Evolutionary conservation across 352 stramenopile species (phyloP).

Genomic region (Phytopythium chamaehyphon): DNA sequence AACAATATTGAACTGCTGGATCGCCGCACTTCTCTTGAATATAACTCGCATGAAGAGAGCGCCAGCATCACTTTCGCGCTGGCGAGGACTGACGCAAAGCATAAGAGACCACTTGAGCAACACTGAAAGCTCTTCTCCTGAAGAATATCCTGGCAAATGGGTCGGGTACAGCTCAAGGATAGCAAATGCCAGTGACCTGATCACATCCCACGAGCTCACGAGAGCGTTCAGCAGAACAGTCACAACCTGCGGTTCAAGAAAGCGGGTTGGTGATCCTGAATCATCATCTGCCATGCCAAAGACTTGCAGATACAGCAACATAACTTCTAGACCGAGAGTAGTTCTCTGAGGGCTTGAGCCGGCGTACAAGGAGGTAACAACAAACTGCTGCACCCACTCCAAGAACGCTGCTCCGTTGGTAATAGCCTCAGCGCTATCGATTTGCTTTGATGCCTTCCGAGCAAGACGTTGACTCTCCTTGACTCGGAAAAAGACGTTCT

Average conservation of each 20-base stretch:
- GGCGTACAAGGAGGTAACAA: constrained; percentile 59
- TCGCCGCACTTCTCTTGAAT: constrained; percentile 48
- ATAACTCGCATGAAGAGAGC: constrained; percentile 82
- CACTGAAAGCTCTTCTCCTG: constrained; percentile 25
- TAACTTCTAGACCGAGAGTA: constrained; percentile 67
- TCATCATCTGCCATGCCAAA: constrained; percentile 40
- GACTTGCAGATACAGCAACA: constrained; percentile 67
- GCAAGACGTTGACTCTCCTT: constrained; percentile 59
- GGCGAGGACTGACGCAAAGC: constrained; percentile 65
- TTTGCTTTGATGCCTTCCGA: constrained; percentile 28
- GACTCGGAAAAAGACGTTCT: constrained; percentile 71
- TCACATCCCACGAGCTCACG: constrained; percentile 74
- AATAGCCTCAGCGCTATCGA: neutral
- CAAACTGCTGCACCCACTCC: constrained; percentile 62
- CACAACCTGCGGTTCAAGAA: constrained; percentile 60
- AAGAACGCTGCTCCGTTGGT: constrained; percentile 41
- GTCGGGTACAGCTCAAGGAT: constrained; percentile 69
- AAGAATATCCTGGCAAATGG: constrained; percentile 57
- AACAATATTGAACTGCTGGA: constrained; percentile 32
- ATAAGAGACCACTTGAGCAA: constrained; percentile 70
- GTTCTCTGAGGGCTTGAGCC: constrained; percentile 63
- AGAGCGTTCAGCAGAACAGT: constrained; percentile 74
- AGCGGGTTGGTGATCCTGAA: constrained; percentile 12
- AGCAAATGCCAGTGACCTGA: constrained; percentile 60
- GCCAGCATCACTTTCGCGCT: constrained; percentile 83